Evolutionary conservation across 371 early-diverging fungal species (phyloP).

Genomic region (Saksenaea vasiformis): DNA sequence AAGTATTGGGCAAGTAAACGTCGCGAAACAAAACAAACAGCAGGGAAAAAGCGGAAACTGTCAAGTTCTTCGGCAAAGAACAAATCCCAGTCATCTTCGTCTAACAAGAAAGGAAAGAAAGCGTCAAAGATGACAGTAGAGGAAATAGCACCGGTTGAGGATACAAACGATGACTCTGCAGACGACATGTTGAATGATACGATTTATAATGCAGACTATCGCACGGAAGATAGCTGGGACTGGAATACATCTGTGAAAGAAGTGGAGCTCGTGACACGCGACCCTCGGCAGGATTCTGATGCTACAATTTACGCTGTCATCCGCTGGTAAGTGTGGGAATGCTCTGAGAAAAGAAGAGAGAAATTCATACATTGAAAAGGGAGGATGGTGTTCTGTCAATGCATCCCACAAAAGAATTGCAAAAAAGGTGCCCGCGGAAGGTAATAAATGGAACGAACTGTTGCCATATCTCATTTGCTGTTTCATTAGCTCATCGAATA

Average conservation of each 20-base stretch:
- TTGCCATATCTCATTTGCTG: not conserved
- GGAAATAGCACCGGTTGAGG: too few species aligned
- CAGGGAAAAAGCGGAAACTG: not conserved
- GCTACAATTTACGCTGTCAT: conserved; percentile 12
- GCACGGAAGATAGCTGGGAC: conserved; percentile 5
- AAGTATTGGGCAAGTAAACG: not conserved
- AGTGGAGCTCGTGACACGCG: conserved; percentile 7
- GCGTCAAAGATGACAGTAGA: not conserved
- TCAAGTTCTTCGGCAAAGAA: not conserved
- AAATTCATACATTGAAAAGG: not conserved
- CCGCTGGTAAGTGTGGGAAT: conserved; percentile 10
- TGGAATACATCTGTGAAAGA: conserved; percentile 3
- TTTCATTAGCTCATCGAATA: conserved; percentile 6
- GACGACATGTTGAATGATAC: conserved; percentile 1
- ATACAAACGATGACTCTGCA: not conserved
- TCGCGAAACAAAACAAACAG: not conserved
- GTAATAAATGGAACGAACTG: conserved; percentile 5
- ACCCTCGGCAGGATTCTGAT: not conserved
- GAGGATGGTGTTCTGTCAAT: conserved; percentile 9
- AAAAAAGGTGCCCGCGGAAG: conserved; percentile 11
- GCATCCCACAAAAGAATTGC: conserved; percentile 12
- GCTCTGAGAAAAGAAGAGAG: not conserved
- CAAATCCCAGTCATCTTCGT: not conserved
- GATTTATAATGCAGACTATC: conserved; percentile 11
- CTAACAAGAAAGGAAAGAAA: not conserved